A percentile compares a stretch with the other conserved stretches of the same genome.
Conservation (phyloP, 1,139 yeast genomes). For the Kodamaea sp. region DNA sequence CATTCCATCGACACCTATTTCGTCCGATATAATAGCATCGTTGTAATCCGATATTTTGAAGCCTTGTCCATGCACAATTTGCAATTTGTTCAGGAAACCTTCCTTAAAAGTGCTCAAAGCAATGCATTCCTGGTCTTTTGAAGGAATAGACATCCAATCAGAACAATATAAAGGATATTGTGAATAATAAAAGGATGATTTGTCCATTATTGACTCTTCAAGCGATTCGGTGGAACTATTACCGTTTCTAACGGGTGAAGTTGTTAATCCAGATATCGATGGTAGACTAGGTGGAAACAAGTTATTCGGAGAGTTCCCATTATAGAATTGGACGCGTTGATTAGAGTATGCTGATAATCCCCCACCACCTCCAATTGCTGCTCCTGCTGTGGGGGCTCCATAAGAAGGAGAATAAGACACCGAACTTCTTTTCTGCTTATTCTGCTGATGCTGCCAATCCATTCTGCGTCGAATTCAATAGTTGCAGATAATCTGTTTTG, state of each 20-base stretch:
- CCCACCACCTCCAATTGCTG: conserved; percentile 4
- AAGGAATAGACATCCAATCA: conserved; percentile 56
- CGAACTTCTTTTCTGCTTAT: conserved; percentile 5
- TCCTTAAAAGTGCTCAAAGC: conserved; percentile 72
- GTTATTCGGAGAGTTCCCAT: not conserved
- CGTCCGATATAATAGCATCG: conserved; percentile 9
- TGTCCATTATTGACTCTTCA: conserved; percentile 14
- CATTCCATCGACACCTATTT: conserved; percentile 9
- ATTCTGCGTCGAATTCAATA: not conserved
- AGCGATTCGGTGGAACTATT: not conserved
- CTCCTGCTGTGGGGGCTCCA: conserved; percentile 1
- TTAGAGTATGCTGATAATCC: conserved; percentile 8
- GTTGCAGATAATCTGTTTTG: not conserved
- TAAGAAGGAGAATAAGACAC: conserved; percentile 9
- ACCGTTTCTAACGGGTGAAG: conserved; percentile 2
- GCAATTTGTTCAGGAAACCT: conserved; percentile 57
- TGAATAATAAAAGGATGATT: conserved; percentile 56
- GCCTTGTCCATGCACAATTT: conserved; percentile 42
- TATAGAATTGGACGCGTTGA: conserved; percentile 9
- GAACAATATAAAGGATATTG: conserved; percentile 61
- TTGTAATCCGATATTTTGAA: conserved; percentile 23
- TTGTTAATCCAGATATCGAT: not conserved
- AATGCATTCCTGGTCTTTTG: conserved; percentile 44
- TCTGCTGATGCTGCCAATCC: conserved; percentile 12
- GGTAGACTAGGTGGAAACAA: not conserved